These are phyloP conservation scores for Pichia manshurica DNA, from an alignment of 805 yeast genomes.

Conservation along the genomic window DNA sequence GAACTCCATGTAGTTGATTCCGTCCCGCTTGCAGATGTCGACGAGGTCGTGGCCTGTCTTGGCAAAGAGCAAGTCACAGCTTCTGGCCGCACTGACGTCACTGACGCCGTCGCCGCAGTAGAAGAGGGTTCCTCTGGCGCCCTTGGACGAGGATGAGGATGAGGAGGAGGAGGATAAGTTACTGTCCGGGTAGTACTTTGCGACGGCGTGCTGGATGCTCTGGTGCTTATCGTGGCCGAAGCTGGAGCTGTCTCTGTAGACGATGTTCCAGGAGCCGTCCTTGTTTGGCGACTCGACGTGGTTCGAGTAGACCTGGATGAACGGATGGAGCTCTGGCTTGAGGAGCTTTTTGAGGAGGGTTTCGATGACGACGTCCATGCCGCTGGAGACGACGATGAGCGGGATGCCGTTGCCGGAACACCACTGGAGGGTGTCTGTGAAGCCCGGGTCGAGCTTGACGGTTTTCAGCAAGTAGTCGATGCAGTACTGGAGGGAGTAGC, in stretches of 20 bases:
- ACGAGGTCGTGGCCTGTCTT: conserved; percentile 88
- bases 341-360: conserved; percentile 64
- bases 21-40: conserved; percentile 72
- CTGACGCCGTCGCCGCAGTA: conserved; percentile 98
- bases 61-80: conserved; percentile 90
- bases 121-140: conserved; percentile 57
- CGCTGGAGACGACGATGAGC: conserved; percentile 81
- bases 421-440: conserved; percentile 76
- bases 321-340: background rate
- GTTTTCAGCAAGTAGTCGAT: conserved; percentile 60
- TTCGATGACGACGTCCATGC: conserved; percentile 88
- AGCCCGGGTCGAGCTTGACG: conserved; percentile 84
- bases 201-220: conserved; percentile 52
- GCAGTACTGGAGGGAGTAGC: conserved; percentile 60
- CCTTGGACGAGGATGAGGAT: too few relatives aligned
- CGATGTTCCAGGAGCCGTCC: conserved; percentile 67
- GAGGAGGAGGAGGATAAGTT: too few relatives aligned
- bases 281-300: conserved; percentile 30
- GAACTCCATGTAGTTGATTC: conserved; percentile 81
- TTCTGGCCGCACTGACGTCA: conserved; percentile 91
- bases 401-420: conserved; percentile 68
- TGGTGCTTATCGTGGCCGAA: conserved; percentile 95
- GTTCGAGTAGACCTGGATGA: conserved; percentile 79
- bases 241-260: conserved; percentile 75
- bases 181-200: conserved; percentile 20